These are phyloP conservation scores for Hondaea fermentalgiana DNA, from an alignment of 108 stramenopile species.

Conservation along the genomic window DNA sequence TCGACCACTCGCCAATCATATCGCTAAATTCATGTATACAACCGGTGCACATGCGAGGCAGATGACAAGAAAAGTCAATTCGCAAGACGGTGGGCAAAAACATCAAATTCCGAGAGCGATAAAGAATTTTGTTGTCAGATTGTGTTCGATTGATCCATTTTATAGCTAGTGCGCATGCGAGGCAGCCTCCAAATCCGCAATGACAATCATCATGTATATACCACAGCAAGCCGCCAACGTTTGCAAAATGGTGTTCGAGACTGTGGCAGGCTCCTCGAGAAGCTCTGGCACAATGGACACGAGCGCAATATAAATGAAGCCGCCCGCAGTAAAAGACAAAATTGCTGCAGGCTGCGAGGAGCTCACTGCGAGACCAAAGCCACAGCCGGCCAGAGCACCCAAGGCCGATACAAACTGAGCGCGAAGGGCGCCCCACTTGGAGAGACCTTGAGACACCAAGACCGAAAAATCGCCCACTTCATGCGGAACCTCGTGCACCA, in stretches of 20 bases:
- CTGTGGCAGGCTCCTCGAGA: not conserved
- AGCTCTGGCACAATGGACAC: not conserved
- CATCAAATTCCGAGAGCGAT: too few species aligned
- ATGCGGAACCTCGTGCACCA: slow-evolving; percentile 25
- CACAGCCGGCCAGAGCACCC: not conserved
- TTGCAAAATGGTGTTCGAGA: not conserved
- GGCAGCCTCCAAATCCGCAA: not conserved
- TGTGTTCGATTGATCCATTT: too few species aligned
- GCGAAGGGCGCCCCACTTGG: not conserved
- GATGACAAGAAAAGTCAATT: too few species aligned
- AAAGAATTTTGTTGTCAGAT: too few species aligned
- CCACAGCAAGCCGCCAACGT: not conserved
- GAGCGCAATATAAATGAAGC: not conserved
- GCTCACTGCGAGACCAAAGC: not conserved
- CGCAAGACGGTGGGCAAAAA: too few species aligned
- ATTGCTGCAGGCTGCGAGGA: not conserved
- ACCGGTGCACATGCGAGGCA: too few species aligned
- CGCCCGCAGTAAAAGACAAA: not conserved
- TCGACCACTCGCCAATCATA: too few species aligned
- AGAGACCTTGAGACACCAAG: not conserved
- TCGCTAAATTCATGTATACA: too few species aligned
- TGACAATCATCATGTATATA: slow-evolving; percentile 11
- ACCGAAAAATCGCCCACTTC: slow-evolving; percentile 28
- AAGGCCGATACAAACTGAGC: not conserved
- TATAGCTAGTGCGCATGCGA: not conserved